These are phyloP conservation scores for Globisporangium cederbergense DNA, from an alignment of 352 stramenopile genomes.

Conservation along the genomic window DNA sequence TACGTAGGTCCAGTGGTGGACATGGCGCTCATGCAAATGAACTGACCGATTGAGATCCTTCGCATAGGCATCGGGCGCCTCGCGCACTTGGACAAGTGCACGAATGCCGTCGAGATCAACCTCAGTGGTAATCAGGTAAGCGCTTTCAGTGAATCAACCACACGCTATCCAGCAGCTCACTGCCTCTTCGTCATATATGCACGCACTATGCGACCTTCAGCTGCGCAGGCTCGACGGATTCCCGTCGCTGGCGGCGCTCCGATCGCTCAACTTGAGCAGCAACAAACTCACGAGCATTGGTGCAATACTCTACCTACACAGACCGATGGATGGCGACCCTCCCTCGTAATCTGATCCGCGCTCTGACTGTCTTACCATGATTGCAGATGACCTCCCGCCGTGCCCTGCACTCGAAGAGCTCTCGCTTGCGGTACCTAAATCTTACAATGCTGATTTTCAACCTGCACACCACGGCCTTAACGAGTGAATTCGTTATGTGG, in stretches of 20 bases:
- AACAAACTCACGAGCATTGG: slow-evolving; percentile 50
- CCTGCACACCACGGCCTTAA: background rate
- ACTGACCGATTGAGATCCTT: background rate
- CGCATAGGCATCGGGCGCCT: slow-evolving; percentile 28
- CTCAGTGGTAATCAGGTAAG: slow-evolving; percentile 50
- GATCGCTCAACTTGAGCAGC: slow-evolving; percentile 41
- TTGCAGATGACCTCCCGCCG: slow-evolving; percentile 35
- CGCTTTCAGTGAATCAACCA: background rate
- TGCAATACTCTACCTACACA: slow-evolving; percentile 18
- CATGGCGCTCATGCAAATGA: background rate
- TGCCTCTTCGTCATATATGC: background rate
- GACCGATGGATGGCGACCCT: background rate
- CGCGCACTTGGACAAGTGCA: slow-evolving; percentile 39
- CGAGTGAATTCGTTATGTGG: background rate
- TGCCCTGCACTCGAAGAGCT: slow-evolving; percentile 56
- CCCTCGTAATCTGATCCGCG: background rate
- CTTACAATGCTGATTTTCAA: background rate
- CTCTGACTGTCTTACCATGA: background rate
- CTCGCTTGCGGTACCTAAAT: slow-evolving; percentile 28
- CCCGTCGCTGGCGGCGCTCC: slow-evolving; percentile 36
- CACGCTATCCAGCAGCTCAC: background rate
- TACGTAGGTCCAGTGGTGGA: background rate
- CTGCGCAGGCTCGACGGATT: slow-evolving; percentile 41
- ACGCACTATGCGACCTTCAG: slow-evolving; percentile 17
- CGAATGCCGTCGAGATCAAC: slow-evolving; percentile 55